Conservation (phyloP, 2,329 filamentous ascomycete species). For the Claviceps citrina region DNA sequence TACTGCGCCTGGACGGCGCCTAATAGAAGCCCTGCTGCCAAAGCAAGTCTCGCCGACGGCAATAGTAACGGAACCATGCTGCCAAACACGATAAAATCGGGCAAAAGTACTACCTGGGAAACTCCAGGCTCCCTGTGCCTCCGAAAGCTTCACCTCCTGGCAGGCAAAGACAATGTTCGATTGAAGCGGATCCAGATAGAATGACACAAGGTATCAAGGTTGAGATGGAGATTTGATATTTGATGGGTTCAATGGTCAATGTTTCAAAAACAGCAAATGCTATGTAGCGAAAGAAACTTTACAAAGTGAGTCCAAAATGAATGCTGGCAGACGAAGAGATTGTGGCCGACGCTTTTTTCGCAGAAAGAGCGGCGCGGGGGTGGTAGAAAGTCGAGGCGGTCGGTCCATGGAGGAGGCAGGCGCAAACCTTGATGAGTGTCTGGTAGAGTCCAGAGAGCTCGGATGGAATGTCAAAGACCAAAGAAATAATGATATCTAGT, state of each 20-base stretch:
- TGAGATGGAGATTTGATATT: background rate
- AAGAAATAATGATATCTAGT: no score
- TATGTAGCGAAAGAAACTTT: background rate
- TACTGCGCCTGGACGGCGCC: slow-evolving; percentile 11
- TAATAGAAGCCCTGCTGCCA: slow-evolving; percentile 3
- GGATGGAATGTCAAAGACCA: no score
- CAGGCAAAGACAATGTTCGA: background rate
- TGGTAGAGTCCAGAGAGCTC: no score
- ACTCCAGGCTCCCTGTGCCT: background rate
- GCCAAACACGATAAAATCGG: background rate
- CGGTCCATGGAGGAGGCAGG: no score
- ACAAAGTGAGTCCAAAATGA: no score
- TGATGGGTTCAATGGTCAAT: background rate
- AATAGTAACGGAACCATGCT: slow-evolving; percentile 3
- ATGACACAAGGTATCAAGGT: background rate
- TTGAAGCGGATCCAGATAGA: background rate
- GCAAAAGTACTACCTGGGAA: background rate
- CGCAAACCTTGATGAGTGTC: no score
- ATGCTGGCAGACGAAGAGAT: no score
- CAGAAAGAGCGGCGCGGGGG: no score
- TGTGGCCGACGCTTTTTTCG: no score
- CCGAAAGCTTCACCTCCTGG: background rate
- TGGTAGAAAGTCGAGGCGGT: no score
- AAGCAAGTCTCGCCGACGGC: slow-evolving; percentile 1
- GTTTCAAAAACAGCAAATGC: background rate